Evolutionary conservation across 2,329 filamentous ascomycete genomes (phyloP).

Genomic region (Nemania serpens): DNA sequence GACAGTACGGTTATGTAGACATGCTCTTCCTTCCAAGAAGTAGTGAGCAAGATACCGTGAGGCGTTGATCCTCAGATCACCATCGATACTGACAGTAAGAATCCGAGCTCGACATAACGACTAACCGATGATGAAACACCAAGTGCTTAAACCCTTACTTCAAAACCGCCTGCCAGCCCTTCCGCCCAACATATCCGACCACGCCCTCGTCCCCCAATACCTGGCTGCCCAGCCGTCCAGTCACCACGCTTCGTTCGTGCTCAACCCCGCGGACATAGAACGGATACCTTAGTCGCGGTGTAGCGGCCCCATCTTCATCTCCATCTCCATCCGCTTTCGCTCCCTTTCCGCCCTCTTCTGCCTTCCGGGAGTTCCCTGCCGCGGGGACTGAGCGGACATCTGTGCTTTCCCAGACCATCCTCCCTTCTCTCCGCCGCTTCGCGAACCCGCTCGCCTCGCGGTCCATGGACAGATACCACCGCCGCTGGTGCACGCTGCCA

Average conservation of each 20-base stretch:
- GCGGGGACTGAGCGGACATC: not conserved
- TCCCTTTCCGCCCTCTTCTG: constrained; percentile 8
- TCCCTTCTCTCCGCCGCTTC: constrained; percentile 37
- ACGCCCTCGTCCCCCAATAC: constrained; percentile 67
- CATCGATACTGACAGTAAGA: no score
- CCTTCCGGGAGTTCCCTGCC: constrained; percentile 1
- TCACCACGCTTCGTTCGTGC: constrained; percentile 68
- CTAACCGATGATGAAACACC: no score
- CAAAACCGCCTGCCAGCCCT: constrained; percentile 61
- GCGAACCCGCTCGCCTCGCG: constrained; percentile 62
- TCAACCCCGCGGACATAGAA: constrained; percentile 67
- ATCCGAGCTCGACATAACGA: no score
- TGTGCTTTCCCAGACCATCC: constrained; percentile 32
- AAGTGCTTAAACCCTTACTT: constrained; percentile 41
- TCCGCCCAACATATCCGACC: constrained; percentile 58
- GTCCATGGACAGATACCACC: constrained; percentile 70
- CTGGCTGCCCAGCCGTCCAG: constrained; percentile 62
- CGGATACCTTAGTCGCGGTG: constrained; percentile 50
- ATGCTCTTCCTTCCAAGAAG: no score
- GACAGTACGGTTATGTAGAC: no score
- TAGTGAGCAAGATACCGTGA: no score
- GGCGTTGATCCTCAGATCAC: no score
- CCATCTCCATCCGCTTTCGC: not conserved
- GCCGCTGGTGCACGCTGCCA: constrained; percentile 68
- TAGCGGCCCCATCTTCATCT: not conserved